Evolutionary conservation across 208 protist species (phyloP).

Genomic region (Leishmania arabica): DNA sequence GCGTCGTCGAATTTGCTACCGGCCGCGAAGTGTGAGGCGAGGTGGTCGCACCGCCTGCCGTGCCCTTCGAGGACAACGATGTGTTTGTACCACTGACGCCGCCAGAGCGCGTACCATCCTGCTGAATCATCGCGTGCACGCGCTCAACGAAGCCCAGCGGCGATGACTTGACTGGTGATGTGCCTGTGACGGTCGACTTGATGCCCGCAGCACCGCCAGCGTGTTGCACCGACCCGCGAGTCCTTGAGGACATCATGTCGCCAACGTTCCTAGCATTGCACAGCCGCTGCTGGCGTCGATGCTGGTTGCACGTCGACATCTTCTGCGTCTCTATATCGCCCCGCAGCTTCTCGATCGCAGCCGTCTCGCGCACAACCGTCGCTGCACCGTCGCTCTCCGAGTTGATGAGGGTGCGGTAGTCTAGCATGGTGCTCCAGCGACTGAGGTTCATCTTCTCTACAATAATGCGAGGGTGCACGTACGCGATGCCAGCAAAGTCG

Average conservation of each 20-base stretch:
- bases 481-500: constrained; percentile 64
- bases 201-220: not conserved
- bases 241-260: constrained; percentile 2
- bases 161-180: constrained; percentile 7
- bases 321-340: constrained; percentile 29
- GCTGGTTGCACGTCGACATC: constrained; percentile 12
- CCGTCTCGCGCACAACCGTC: constrained; percentile 19
- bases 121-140: constrained; percentile 55
- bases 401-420: constrained; percentile 52
- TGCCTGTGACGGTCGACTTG: constrained; percentile 1
- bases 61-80: not conserved
- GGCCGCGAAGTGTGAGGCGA: not conserved
- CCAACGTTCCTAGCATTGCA: not conserved
- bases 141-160: constrained; percentile 51
- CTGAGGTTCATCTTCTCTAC: constrained; percentile 83
- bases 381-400: constrained; percentile 1
- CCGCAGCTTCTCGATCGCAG: constrained; percentile 22
- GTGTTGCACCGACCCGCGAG: not conserved
- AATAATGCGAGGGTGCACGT: constrained; percentile 81
- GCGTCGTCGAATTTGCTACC: not conserved
- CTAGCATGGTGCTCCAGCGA: constrained; percentile 78
- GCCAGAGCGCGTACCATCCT: constrained; percentile 8
- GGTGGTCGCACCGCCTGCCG: not conserved
- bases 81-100: not conserved
- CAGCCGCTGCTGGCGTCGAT: constrained; percentile 15